A percentile compares a stretch with the other conserved stretches of the same genome.
These are phyloP conservation scores for Sarocladium kiliense DNA, from an alignment of 2,329 filamentous ascomycete genomes.

Conservation along the genomic window DNA sequence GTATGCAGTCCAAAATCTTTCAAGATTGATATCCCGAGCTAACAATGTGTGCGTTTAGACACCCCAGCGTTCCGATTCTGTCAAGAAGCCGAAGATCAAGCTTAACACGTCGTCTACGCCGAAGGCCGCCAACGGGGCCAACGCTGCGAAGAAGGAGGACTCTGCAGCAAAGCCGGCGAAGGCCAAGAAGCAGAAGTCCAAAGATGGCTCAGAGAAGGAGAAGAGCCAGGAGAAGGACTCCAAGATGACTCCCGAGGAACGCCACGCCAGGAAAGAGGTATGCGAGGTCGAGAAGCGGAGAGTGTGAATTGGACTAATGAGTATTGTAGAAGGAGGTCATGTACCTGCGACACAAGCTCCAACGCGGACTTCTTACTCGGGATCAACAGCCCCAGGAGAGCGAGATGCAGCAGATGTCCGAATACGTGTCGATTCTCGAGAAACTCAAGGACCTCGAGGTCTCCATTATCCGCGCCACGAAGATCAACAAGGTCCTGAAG, in stretches of 20 bases:
- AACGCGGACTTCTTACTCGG: slow-evolving; percentile 84
- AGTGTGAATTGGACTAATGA: neutral
- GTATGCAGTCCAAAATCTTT: slow-evolving; percentile 20
- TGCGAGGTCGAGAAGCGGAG: slow-evolving; percentile 13
- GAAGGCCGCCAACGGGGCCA: slow-evolving; percentile 61
- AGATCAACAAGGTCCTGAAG: slow-evolving; percentile 98
- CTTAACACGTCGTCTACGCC: slow-evolving; percentile 60
- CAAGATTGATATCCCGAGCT: neutral
- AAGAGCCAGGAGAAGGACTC: slow-evolving; percentile 52
- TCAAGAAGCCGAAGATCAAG: slow-evolving; percentile 66
- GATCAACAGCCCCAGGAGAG: slow-evolving; percentile 83
- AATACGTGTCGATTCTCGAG: slow-evolving; percentile 77
- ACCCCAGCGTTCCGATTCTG: slow-evolving; percentile 54
- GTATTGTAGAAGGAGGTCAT: slow-evolving; percentile 65
- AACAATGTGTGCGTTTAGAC: slow-evolving; percentile 32
- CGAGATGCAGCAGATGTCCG: slow-evolving; percentile 74
- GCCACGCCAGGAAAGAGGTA: slow-evolving; percentile 54
- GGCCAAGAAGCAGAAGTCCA: slow-evolving; percentile 51
- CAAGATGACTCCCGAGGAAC: slow-evolving; percentile 54
- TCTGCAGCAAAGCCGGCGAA: slow-evolving; percentile 48
- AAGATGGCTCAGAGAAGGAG: slow-evolving; percentile 47
- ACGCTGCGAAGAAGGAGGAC: slow-evolving; percentile 45
- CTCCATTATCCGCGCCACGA: slow-evolving; percentile 81
- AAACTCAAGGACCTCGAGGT: slow-evolving; percentile 70
- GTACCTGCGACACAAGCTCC: slow-evolving; percentile 88